Percentiles rank a stretch among this genome's conserved stretches.
phyloP scores from a whole-genome alignment of 805 yeast genomes.

The Trichomonascus vanleenenianus region DNA sequence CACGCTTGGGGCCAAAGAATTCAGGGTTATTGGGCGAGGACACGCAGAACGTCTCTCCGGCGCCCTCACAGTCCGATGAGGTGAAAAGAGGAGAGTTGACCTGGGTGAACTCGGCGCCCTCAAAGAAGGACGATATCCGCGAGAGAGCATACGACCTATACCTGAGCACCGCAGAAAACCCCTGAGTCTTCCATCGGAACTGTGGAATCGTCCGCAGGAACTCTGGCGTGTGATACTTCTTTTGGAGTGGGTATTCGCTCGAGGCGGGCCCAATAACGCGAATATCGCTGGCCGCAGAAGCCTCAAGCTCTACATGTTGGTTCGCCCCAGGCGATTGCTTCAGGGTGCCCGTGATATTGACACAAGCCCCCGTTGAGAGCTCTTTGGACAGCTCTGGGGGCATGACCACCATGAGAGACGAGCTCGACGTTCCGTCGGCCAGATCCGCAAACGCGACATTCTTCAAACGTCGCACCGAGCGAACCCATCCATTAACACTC shows the following conservation, averaged over 20 bases:
- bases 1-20: constrained; percentile 44
- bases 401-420: constrained; percentile 48
- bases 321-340: constrained; percentile 40
- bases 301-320: constrained; percentile 43
- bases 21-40: constrained; percentile 31
- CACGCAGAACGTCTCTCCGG: constrained; percentile 79
- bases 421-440: constrained; percentile 62
- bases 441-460: constrained; percentile 74
- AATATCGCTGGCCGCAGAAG: constrained; percentile 30
- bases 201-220: constrained; percentile 68
- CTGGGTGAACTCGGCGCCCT: constrained; percentile 48
- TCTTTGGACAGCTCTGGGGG: constrained; percentile 19
- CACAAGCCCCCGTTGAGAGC: constrained; percentile 40
- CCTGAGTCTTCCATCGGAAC: constrained; percentile 63
- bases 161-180: constrained; percentile 59
- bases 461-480: constrained; percentile 63
- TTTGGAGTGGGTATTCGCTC: constrained; percentile 71
- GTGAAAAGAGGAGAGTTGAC: constrained; percentile 85
- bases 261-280: constrained; percentile 54
- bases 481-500: constrained; percentile 65
- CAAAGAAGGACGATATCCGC: constrained; percentile 47
- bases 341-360: constrained; percentile 39
- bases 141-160: constrained; percentile 63
- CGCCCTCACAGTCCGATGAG: constrained; percentile 93
- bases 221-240: constrained; percentile 60